phyloP scores from a whole-genome alignment of 345 rosid genomes.

The Lepidium africanum region DNA sequence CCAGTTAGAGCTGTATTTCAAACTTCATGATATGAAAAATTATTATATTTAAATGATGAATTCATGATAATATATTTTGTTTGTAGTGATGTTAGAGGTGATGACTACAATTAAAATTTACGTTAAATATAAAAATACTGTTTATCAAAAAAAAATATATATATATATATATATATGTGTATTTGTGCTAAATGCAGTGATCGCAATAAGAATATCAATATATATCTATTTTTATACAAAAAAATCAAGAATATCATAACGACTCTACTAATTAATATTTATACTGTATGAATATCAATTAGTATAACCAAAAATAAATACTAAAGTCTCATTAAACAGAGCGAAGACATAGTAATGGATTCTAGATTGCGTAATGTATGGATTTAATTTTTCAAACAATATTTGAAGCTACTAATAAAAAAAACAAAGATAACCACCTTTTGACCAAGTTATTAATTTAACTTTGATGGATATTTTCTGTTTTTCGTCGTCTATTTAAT shows the following conservation, averaged over 20 bases:
- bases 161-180: no score
- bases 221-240: no score
- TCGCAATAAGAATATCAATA: no score
- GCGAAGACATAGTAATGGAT: not conserved
- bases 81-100: constrained; percentile 10
- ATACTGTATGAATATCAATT: no score
- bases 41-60: not conserved
- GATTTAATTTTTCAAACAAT: not conserved
- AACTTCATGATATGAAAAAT: not conserved
- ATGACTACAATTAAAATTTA: not conserved
- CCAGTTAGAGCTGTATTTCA: not conserved
- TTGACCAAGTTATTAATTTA: not conserved
- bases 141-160: no score
- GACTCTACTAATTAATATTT: not conserved
- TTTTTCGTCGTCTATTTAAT: not conserved
- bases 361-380: not conserved
- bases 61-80: not conserved
- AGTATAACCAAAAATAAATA: no score
- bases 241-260: not conserved
- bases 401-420: not conserved
- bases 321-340: not conserved
- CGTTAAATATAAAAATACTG: no score
- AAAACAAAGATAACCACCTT: not conserved
- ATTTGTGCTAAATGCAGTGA: no score
- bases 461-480: not conserved